Base-by-base conservation (phyloP, 768 basidiomycete genomes). In the Pleurotus sapidus region DNA sequence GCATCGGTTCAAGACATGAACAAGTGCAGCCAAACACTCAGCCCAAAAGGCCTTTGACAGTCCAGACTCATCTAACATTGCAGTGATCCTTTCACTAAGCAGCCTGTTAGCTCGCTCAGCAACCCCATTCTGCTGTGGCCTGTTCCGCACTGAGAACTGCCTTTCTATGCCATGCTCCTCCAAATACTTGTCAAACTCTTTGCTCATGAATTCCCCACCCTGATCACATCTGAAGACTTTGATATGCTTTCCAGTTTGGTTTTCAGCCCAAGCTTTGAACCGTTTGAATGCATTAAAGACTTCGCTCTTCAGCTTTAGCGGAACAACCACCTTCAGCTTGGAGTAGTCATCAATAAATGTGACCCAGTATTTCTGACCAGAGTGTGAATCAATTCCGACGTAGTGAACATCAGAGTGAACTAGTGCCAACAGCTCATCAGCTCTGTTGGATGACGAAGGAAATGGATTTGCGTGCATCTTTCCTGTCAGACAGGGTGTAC, bases 201-300 rank as follows among this genome's bases (percentile, higher is more conserved):
- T 59, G 5, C 59, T 62, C 46, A 68, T 71, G 62, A 67, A 75
- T 56, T 76, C 72, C 1, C 71, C 73, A 5, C 72, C 75, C 47
- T 72, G 68, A 63, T 76, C 72, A 53, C 70, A 63, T 18, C 67
- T 64, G 27, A 27, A 27, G 27, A 27, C 27, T 27, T 27, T 27
- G 27, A 27, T 27, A 27, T 27, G 27, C 8, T 27, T 27, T 5
- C 27, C 27, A 27, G 27, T 27, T 8, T 27, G 27, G 27, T 27
- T 27, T 8, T 27, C 27, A 27, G 27, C 72, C 34, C 56, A 62
- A 0, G 70, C 69, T 59, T 75, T 74, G 69, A 57, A 76, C 6
- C 23, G 14, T 57, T 69, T 27, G 8, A 27, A 27, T 27, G 27
- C 61, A 3, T 48, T 59, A 56, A 70, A 67, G 17, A 61, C 55